Percentiles rank a stretch among this genome's conserved stretches.
Evolutionary conservation across 1,139 yeast genomes (phyloP).

Genomic region (Spathaspora sp.): DNA sequence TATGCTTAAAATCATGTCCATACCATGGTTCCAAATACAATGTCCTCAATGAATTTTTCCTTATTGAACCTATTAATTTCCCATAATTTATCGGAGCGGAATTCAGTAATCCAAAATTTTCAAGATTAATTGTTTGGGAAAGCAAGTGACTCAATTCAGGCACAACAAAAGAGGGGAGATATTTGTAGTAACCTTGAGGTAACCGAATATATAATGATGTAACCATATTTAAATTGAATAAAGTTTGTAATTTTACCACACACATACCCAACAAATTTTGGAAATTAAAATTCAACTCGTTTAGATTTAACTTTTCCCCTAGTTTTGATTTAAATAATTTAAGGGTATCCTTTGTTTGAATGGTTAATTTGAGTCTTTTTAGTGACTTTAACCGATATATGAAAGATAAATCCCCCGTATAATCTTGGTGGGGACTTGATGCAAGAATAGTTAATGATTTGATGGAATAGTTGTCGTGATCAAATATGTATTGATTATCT

Average conservation of each 20-base stretch:
- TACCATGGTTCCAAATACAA: conserved; percentile 1
- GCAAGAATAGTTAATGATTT: neutral
- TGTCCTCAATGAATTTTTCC: neutral
- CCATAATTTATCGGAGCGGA: neutral
- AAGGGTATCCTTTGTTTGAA: neutral
- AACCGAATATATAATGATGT: neutral
- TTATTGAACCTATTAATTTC: neutral
- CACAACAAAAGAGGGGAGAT: neutral
- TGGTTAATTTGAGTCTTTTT: neutral
- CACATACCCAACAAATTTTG: neutral
- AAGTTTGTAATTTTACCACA: neutral
- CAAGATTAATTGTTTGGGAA: neutral
- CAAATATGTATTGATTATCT: neutral
- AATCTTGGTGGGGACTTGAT: neutral
- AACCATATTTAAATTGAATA: neutral
- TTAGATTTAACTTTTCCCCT: neutral
- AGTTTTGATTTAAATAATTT: neutral
- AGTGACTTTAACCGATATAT: neutral
- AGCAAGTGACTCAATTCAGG: neutral
- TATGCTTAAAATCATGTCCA: neutral
- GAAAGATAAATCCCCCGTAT: neutral
- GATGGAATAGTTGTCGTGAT: neutral
- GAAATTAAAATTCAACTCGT: neutral
- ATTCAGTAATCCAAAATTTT: neutral
- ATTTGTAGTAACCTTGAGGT: neutral